These are phyloP conservation scores for Pseudozyma pruni DNA, from an alignment of 1,284 basidiomycete genomes.

Conservation along the genomic window DNA sequence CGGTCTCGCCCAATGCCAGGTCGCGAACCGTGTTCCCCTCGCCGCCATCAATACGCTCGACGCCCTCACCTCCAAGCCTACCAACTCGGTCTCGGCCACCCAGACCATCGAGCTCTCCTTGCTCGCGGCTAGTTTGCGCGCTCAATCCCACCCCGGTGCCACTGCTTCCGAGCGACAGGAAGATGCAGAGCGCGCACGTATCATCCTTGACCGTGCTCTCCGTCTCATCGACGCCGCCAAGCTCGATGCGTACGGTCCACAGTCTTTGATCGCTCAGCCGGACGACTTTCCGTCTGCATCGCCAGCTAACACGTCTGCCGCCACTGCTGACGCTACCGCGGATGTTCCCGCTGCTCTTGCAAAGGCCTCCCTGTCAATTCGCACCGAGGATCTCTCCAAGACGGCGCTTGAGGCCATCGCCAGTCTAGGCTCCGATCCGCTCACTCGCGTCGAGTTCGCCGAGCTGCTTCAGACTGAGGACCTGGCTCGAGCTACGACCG, in stretches of 20 bases:
- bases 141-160: conserved; percentile 57
- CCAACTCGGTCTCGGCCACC: conserved; percentile 32
- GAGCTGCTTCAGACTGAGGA: conserved; percentile 56
- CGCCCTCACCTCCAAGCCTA: conserved; percentile 42
- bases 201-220: conserved; percentile 60
- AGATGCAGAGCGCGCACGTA: conserved; percentile 54
- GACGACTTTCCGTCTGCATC: conserved; percentile 35
- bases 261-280: conserved; percentile 20
- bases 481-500: conserved; percentile 43
- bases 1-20: conserved; percentile 64
- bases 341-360: conserved; percentile 43
- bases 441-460: conserved; percentile 56
- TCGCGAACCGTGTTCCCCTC: conserved; percentile 52
- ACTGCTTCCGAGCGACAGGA: conserved; percentile 40
- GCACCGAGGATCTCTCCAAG: conserved; percentile 49
- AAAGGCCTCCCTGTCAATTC: conserved; percentile 41
- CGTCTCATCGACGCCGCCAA: conserved; percentile 55
- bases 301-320: conserved; percentile 12
- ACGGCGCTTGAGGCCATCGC: conserved; percentile 47
- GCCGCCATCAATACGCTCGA: conserved; percentile 63
- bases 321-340: conserved; percentile 24
- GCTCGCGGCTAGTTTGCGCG: conserved; percentile 57
- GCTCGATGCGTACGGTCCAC: conserved; percentile 36
- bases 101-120: conserved; percentile 57
- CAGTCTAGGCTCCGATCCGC: conserved; percentile 52